A percentile compares a stretch with the other conserved stretches of the same genome.
phyloP scores from a whole-genome alignment of 169 alveolate species.

The Eimeria sp. region DNA sequence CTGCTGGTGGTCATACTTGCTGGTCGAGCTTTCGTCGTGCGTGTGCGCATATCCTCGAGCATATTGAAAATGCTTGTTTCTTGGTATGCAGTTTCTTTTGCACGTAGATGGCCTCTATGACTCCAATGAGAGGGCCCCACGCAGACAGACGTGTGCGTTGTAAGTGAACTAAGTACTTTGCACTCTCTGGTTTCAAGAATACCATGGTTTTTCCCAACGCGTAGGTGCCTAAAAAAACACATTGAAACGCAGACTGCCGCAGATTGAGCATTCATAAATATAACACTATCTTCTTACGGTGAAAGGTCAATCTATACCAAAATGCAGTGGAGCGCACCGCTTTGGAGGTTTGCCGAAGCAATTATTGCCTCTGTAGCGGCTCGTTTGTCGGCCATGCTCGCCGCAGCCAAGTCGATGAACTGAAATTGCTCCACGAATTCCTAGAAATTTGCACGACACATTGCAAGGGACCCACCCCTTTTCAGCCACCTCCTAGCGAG shows the following conservation, averaged over 20 bases:
- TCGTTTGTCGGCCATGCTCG: slow-evolving; percentile 85
- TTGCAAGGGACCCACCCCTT: background rate
- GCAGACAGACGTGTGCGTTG: slow-evolving; percentile 94
- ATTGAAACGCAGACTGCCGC: background rate
- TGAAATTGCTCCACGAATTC: slow-evolving; percentile 92
- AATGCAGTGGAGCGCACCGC: background rate
- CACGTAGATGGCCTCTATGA: slow-evolving; percentile 91
- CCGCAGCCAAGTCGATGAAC: slow-evolving; percentile 87
- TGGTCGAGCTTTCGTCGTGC: slow-evolving; percentile 77
- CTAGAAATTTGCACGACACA: slow-evolving; percentile 83
- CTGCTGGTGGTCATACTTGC: background rate
- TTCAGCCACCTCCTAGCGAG: background rate
- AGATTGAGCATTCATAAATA: background rate
- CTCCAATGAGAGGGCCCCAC: slow-evolving; percentile 94
- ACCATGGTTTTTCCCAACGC: slow-evolving; percentile 95
- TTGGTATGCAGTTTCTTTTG: slow-evolving; percentile 28
- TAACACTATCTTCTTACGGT: background rate
- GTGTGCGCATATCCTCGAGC: slow-evolving; percentile 82
- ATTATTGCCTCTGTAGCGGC: slow-evolving; percentile 86
- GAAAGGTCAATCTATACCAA: background rate
- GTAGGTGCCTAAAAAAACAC: slow-evolving; percentile 79
- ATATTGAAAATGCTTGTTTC: slow-evolving; percentile 13
- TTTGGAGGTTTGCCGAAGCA: slow-evolving; percentile 52
- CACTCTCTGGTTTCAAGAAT: slow-evolving; percentile 93
- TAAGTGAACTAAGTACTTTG: slow-evolving; percentile 91